phyloP scores from a whole-genome alignment of 495 filamentous ascomycete species.

The Sabuloglossum arenarium region DNA sequence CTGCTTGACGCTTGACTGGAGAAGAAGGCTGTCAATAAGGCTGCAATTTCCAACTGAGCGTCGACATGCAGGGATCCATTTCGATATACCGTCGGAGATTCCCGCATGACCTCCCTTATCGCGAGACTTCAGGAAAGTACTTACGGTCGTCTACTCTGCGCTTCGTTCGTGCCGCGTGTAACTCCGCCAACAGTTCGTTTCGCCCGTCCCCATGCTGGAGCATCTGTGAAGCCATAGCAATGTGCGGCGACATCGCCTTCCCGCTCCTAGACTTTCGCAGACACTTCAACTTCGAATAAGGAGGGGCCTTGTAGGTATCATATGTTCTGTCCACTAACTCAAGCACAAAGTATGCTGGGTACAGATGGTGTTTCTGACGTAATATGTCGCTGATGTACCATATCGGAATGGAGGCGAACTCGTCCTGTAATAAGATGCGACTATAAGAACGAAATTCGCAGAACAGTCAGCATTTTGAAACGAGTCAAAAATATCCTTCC shows the following conservation, averaged over 20 bases:
- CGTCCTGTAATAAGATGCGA: conserved; percentile 20
- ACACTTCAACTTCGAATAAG: conserved; percentile 16
- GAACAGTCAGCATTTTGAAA: conserved; percentile 7
- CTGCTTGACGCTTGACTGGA: conserved; percentile 9
- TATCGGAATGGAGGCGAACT: conserved; percentile 26
- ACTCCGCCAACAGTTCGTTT: not conserved
- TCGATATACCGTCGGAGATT: not conserved
- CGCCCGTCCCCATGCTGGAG: not conserved
- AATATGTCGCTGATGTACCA: conserved; percentile 25
- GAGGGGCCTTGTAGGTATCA: conserved; percentile 10
- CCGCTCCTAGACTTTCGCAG: conserved; percentile 9
- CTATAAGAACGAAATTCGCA: conserved; percentile 9
- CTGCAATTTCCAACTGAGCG: not conserved
- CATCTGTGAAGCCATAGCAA: conserved; percentile 10
- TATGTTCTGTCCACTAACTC: conserved; percentile 19
- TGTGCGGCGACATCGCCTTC: conserved; percentile 1
- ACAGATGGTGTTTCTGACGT: conserved; percentile 20
- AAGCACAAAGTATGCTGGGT: conserved; percentile 22
- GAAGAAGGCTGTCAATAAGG: not conserved
- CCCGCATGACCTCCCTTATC: not conserved
- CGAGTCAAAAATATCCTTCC: not conserved
- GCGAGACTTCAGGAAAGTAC: not conserved
- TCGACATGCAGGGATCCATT: not conserved
- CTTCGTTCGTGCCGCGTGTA: not conserved
- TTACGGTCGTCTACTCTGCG: not conserved